Percentiles rank a stretch among this genome's conserved stretches.
These are phyloP conservation scores for Lepiota venenata DNA, from an alignment of 768 basidiomycete genomes.

Conservation along the genomic window DNA sequence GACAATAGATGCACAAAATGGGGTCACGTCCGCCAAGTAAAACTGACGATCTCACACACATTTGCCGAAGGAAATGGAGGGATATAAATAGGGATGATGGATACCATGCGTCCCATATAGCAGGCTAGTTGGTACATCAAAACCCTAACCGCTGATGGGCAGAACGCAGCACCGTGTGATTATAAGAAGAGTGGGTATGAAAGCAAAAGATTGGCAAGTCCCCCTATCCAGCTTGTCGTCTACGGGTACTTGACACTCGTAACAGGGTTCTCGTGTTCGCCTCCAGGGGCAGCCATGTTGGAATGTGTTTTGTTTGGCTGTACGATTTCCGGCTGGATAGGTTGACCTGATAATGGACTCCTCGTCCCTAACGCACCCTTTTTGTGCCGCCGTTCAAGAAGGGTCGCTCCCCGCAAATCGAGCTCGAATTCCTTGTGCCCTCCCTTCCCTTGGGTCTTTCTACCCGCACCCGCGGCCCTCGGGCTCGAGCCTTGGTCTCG, in stretches of 20 bases:
- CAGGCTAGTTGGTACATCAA: not conserved
- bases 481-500: conserved; percentile 26
- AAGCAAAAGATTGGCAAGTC: not conserved
- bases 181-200: not conserved
- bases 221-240: not conserved
- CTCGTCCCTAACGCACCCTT: conserved; percentile 24
- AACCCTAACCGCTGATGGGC: not conserved
- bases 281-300: conserved; percentile 10
- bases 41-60: no score
- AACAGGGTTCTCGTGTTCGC: conserved; percentile 17
- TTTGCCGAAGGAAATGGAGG: not conserved
- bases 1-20: no score
- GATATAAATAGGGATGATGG: conserved; percentile 8
- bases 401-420: conserved; percentile 81
- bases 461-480: conserved; percentile 15
- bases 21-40: no score
- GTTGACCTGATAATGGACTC: conserved; percentile 13
- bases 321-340: conserved; percentile 5
- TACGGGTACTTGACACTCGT: conserved; percentile 23
- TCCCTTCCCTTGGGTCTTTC: conserved; percentile 10
- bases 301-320: conserved; percentile 2
- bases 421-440: conserved; percentile 62
- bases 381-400: conserved; percentile 70
- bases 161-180: not conserved
- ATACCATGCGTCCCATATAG: not conserved